These are phyloP conservation scores for Penicillium nucicola DNA, from an alignment of 495 filamentous ascomycete genomes.

Conservation along the genomic window DNA sequence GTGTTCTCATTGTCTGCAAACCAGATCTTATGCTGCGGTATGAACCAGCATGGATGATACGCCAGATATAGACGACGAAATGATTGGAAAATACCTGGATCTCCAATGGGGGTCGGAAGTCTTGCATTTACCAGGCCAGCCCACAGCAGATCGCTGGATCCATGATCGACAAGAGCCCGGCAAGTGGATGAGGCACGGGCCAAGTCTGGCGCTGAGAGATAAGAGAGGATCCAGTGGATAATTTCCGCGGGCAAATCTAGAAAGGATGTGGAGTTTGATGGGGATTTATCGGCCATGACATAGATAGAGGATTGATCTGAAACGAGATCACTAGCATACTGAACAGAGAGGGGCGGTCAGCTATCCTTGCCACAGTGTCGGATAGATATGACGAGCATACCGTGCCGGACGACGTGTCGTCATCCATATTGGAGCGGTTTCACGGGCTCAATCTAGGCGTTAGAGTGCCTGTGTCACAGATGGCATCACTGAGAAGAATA, in stretches of 20 bases:
- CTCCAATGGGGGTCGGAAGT: conserved; percentile 45
- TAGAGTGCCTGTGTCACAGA: conserved; percentile 6
- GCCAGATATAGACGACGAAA: conserved; percentile 68
- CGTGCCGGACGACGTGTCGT: conserved; percentile 4
- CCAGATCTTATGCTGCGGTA: conserved; percentile 79
- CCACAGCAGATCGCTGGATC: conserved; percentile 60
- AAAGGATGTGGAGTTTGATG: not conserved
- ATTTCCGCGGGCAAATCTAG: conserved; percentile 62
- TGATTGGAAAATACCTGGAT: conserved; percentile 54
- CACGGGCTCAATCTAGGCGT: conserved; percentile 1
- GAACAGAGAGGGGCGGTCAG: too few species aligned
- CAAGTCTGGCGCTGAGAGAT: conserved; percentile 58
- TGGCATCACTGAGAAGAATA: conserved; percentile 21
- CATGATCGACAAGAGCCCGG: conserved; percentile 47
- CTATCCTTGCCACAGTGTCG: not conserved
- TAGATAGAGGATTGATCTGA: not conserved
- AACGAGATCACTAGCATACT: conserved; percentile 5
- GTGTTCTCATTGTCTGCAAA: conserved; percentile 66
- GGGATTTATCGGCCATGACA: conserved; percentile 7
- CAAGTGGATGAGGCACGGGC: conserved; percentile 53
- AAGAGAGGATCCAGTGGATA: conserved; percentile 57
- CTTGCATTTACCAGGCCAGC: conserved; percentile 57
- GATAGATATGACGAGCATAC: not conserved
- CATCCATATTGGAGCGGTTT: not conserved
- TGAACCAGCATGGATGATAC: conserved; percentile 81